These are phyloP conservation scores for Aureobasidium subglaciale DNA, from an alignment of 2,329 filamentous ascomycete genomes.

Conservation along the genomic window DNA sequence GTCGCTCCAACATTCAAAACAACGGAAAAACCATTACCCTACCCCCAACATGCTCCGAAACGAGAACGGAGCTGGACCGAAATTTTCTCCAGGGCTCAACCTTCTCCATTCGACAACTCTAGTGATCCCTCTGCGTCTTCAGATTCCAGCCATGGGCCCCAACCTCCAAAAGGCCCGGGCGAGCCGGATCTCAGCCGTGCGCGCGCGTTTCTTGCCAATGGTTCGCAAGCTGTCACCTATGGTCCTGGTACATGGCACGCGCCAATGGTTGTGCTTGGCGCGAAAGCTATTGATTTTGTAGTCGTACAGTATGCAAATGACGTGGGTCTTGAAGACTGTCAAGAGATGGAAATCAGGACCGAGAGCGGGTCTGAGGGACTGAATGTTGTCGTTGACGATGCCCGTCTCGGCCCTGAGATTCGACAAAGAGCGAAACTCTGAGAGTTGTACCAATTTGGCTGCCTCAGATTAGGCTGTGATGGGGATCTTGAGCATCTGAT, in stretches of 20 bases:
- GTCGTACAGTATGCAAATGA: constrained; percentile 87
- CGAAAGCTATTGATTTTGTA: constrained; percentile 68
- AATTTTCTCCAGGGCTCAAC: constrained; percentile 36
- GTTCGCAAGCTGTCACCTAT: constrained; percentile 82
- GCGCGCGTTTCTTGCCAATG: constrained; percentile 70
- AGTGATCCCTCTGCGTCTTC: constrained; percentile 27
- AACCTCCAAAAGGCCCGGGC: constrained; percentile 40
- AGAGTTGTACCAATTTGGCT: neutral
- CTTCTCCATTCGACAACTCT: constrained; percentile 45
- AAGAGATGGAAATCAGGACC: constrained; percentile 57
- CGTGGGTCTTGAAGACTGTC: constrained; percentile 75
- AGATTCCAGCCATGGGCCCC: constrained; percentile 17
- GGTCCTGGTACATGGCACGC: constrained; percentile 91
- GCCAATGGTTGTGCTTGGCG: constrained; percentile 83
- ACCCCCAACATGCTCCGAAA: constrained; percentile 31
- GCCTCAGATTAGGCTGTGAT: neutral
- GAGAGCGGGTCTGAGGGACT: constrained; percentile 24
- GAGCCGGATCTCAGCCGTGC: constrained; percentile 66
- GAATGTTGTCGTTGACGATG: constrained; percentile 25
- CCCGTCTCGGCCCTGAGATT: constrained; percentile 10
- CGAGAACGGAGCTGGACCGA: constrained; percentile 27
- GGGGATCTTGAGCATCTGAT: neutral
- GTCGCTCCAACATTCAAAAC: constrained; percentile 63
- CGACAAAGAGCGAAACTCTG: constrained; percentile 3
- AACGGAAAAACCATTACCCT: constrained; percentile 33